Evolutionary conservation across 163 green algal species (phyloP).

Genomic region (Scenedesmus sp.): DNA sequence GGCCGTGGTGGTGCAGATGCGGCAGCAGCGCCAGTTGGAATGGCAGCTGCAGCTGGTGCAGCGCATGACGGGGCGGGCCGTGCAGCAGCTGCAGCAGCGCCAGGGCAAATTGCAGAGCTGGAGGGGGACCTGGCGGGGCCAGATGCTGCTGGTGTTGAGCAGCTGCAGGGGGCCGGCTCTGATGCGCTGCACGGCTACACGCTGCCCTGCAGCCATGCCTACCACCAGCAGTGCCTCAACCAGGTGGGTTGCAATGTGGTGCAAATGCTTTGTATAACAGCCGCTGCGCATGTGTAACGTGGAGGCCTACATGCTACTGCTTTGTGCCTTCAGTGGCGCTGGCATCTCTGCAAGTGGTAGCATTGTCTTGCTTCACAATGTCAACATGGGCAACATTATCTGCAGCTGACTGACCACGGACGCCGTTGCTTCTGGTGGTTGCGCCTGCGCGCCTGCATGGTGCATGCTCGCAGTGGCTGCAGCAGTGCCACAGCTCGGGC

Average conservation of each 20-base stretch:
- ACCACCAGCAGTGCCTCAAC: constrained; percentile 64
- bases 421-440: background rate
- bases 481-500: constrained; percentile 83
- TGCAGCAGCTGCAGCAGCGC: background rate
- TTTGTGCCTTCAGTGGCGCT: too few relatives aligned
- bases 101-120: background rate
- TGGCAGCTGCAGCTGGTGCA: constrained; percentile 30
- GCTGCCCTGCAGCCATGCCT: constrained; percentile 66
- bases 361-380: too few relatives aligned
- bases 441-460: constrained; percentile 61
- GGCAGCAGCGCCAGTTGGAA: background rate
- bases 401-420: background rate
- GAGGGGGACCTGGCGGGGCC: background rate
- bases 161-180: background rate
- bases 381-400: too few relatives aligned
- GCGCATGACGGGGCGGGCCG: background rate
- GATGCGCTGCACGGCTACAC: constrained; percentile 27
- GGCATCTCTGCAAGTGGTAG: too few relatives aligned
- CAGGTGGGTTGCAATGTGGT: background rate
- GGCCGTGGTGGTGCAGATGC: background rate
- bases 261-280: too few relatives aligned
- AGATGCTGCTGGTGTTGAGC: background rate
- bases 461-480: constrained; percentile 76
- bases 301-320: too few relatives aligned
- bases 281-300: too few relatives aligned